Evolutionary conservation across 2,329 filamentous ascomycete species (phyloP).

Genomic region (Metarhizium humberi): DNA sequence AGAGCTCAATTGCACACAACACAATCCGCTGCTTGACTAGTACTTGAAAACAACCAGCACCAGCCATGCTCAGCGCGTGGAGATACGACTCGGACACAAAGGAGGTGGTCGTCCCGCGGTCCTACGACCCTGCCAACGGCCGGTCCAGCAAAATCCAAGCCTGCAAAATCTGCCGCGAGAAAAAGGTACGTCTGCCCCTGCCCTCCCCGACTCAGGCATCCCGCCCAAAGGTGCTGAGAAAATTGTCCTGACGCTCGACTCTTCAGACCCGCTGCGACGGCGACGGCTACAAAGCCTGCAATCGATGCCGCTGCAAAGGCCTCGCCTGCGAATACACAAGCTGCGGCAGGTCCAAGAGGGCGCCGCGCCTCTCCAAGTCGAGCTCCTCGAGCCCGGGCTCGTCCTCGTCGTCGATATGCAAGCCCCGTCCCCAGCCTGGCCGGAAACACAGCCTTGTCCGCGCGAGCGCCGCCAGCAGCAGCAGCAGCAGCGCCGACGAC

Average conservation of each 20-base stretch:
- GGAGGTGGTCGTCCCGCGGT: slow-evolving; percentile 1
- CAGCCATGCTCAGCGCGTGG: slow-evolving; percentile 2
- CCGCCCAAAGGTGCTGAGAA: too few species aligned
- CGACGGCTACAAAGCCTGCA: slow-evolving; percentile 1
- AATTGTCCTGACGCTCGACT: neutral
- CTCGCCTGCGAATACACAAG: neutral
- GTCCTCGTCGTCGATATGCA: neutral
- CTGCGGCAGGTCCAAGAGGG: neutral
- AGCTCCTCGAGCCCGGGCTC: too few species aligned
- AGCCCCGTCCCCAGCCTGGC: neutral
- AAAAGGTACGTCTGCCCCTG: neutral
- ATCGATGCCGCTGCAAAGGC: neutral
- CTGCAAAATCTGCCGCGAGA: slow-evolving; percentile 3
- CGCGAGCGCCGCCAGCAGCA: neutral
- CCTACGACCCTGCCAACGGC: slow-evolving; percentile 2
- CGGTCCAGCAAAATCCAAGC: slow-evolving; percentile 4
- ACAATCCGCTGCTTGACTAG: too few species aligned
- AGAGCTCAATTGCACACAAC: too few species aligned
- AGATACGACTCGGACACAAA: slow-evolving; percentile 4
- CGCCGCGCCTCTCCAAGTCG: neutral
- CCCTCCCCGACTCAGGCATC: too few species aligned
- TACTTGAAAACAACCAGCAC: too few species aligned
- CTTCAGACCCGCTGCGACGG: slow-evolving; percentile 2
- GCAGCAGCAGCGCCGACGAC: neutral
- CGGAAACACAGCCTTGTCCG: neutral